phyloP scores from a whole-genome alignment of 768 basidiomycete genomes.

The Amanita rubescens region DNA sequence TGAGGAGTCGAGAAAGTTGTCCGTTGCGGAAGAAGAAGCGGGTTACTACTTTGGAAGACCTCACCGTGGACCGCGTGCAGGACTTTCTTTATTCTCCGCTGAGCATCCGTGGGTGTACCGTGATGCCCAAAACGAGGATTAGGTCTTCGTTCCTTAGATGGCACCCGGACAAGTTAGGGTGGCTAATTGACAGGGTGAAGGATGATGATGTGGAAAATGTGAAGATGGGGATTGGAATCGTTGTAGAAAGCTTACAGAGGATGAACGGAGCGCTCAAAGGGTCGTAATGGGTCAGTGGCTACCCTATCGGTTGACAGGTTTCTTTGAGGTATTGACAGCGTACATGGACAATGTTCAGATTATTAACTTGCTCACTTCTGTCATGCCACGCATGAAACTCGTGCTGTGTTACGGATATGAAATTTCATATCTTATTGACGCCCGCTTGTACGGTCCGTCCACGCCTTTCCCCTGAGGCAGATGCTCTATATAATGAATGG shows the following conservation, averaged over 20 bases:
- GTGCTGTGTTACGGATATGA: neutral
- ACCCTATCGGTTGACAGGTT: neutral
- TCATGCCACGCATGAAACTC: neutral
- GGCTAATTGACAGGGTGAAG: conserved; percentile 33
- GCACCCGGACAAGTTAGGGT: conserved; percentile 60
- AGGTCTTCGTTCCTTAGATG: conserved; percentile 56
- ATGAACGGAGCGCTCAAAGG: conserved; percentile 17
- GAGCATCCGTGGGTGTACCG: conserved; percentile 30
- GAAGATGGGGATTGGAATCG: conserved; percentile 36
- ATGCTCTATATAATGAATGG: neutral
- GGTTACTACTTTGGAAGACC: conserved; percentile 17
- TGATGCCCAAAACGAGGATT: conserved; percentile 44
- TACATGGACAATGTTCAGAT: no score
- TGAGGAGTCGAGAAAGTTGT: neutral
- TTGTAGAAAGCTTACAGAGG: conserved; percentile 28
- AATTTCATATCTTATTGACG: neutral
- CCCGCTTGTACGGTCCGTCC: neutral
- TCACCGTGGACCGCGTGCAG: conserved; percentile 34
- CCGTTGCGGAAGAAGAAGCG: neutral
- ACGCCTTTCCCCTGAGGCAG: neutral
- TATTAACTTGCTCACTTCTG: no score
- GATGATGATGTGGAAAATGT: conserved; percentile 39
- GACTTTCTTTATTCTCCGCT: conserved; percentile 44
- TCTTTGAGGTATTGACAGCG: no score
- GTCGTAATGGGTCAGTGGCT: neutral